Conservation (phyloP, 2,329 filamentous ascomycete genomes). For the Exophiala alcalophila region DNA sequence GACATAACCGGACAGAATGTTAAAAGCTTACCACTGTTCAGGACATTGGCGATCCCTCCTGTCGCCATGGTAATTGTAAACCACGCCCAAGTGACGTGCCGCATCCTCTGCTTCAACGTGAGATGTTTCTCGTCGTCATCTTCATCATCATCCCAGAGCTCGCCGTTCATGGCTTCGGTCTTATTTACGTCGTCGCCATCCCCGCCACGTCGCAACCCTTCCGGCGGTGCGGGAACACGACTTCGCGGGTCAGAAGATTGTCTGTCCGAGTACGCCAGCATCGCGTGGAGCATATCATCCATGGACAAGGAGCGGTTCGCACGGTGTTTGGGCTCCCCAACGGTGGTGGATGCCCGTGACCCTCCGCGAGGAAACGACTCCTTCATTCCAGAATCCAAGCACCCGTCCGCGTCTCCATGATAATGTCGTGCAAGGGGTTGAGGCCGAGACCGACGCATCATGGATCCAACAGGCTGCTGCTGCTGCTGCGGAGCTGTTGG, state of each 20-base stretch:
- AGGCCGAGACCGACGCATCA: constrained; percentile 7
- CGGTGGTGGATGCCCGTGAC: constrained; percentile 45
- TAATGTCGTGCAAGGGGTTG: not conserved
- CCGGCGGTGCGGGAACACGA: too few relatives aligned
- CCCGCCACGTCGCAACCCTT: too few relatives aligned
- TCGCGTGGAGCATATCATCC: not conserved
- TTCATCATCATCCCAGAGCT: too few relatives aligned
- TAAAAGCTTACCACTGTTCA: constrained; percentile 51
- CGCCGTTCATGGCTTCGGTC: too few relatives aligned
- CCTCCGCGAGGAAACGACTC: constrained; percentile 34
- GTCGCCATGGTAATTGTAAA: constrained; percentile 69
- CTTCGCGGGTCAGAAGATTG: too few relatives aligned
- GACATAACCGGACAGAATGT: not conserved
- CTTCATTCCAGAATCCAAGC: not conserved
- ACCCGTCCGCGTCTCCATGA: constrained; percentile 4
- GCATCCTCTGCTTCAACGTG: constrained; percentile 54
- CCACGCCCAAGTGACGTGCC: constrained; percentile 72
- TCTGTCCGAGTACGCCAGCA: too few relatives aligned
- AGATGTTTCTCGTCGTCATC: constrained; percentile 32
- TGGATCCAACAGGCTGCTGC: constrained; percentile 3
- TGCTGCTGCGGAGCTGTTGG: too few relatives aligned
- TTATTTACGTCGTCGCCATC: too few relatives aligned
- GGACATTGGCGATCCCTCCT: constrained; percentile 58
- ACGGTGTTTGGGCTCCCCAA: constrained; percentile 41
- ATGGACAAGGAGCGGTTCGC: constrained; percentile 4